Evolutionary conservation across 345 rosid species (phyloP).

Genomic region (Xanthoceras sorbifolium): DNA sequence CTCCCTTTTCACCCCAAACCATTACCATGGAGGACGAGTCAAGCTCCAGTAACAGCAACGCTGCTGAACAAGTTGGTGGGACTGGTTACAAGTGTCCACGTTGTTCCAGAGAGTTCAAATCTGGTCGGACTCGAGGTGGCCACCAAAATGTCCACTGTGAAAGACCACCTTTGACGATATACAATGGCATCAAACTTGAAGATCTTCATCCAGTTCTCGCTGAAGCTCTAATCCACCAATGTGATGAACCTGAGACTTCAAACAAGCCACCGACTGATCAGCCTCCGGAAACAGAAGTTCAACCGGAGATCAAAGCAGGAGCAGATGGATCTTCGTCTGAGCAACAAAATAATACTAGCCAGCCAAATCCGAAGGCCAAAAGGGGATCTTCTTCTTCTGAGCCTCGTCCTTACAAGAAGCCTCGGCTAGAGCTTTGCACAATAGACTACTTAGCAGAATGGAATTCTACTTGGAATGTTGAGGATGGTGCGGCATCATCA

Average conservation of each 20-base stretch:
- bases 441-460: neutral
- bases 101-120: slow-evolving; percentile 14
- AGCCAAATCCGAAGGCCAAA: too few species aligned
- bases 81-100: slow-evolving; percentile 2
- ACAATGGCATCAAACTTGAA: too few species aligned
- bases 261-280: too few species aligned
- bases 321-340: too few species aligned
- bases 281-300: too few species aligned
- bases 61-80: neutral
- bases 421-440: neutral
- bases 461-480: neutral
- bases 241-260: too few species aligned
- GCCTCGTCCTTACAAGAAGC: neutral
- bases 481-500: too few species aligned
- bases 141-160: slow-evolving; percentile 16
- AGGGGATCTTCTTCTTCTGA: too few species aligned
- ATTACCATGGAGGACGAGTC: neutral
- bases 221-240: too few species aligned
- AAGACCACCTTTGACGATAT: neutral
- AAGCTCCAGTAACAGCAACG: slow-evolving; percentile 9
- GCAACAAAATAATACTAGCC: too few species aligned
- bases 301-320: neutral
- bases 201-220: neutral
- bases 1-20: too few species aligned
- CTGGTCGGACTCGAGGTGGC: slow-evolving; percentile 18